Percentiles rank a stretch among this genome's conserved stretches.
phyloP scores from a whole-genome alignment of 2,329 filamentous ascomycete genomes.

The Monilinia polystroma region DNA sequence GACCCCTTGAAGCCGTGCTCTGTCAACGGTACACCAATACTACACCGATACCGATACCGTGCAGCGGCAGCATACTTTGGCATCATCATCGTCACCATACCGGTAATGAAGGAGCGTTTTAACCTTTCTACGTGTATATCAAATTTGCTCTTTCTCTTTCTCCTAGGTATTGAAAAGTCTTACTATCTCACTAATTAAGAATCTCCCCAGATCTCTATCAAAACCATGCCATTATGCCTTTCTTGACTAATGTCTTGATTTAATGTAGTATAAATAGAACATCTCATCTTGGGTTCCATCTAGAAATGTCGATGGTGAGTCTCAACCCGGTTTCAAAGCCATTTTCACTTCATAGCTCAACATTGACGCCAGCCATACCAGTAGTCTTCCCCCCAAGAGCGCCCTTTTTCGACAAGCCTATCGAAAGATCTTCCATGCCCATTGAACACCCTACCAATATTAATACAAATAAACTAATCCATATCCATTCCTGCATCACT shows the following conservation, averaged over 20 bases:
- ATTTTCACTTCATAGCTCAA: constrained; percentile 6
- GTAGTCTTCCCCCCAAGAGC: constrained; percentile 4
- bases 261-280: background rate
- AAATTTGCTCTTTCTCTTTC: too few relatives aligned
- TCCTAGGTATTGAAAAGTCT: too few relatives aligned
- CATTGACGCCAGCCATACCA: constrained; percentile 6
- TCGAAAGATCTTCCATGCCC: constrained; percentile 12
- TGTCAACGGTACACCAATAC: too few relatives aligned
- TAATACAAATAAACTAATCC: constrained; percentile 29
- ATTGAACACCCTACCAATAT: constrained; percentile 17
- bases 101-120: too few relatives aligned
- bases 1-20: too few relatives aligned
- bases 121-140: too few relatives aligned
- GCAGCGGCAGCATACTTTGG: too few relatives aligned
- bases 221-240: background rate
- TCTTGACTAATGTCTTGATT: background rate
- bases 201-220: background rate
- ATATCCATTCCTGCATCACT: constrained; percentile 39
- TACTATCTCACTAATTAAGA: too few relatives aligned
- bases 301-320: background rate
- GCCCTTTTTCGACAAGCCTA: constrained; percentile 20
- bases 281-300: background rate
- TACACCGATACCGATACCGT: too few relatives aligned
- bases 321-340: background rate
- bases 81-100: too few relatives aligned